phyloP scores from a whole-genome alignment of 177 flowering plant genomes.

The Vitis hybrid region DNA sequence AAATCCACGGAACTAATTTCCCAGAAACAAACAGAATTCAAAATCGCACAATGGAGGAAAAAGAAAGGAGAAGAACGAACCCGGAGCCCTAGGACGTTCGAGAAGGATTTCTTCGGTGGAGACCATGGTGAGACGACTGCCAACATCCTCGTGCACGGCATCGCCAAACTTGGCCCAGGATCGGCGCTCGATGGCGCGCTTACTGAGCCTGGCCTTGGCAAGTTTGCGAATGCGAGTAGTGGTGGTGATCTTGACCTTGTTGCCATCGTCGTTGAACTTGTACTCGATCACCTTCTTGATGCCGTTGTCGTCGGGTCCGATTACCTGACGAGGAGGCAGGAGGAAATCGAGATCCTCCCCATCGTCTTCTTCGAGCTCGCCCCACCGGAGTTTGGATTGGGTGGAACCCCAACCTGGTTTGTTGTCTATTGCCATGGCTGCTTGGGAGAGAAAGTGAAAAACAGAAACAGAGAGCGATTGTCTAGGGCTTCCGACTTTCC shows the following conservation, averaged over 20 bases:
- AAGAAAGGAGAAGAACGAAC: slow-evolving; percentile 21
- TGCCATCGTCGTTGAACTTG: slow-evolving; percentile 71
- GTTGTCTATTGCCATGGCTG: too few relatives aligned
- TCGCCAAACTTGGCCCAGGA: slow-evolving; percentile 72
- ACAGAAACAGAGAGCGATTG: too few relatives aligned
- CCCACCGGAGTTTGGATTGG: slow-evolving; percentile 60
- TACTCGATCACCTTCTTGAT: slow-evolving; percentile 74
- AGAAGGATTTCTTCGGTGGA: slow-evolving; percentile 80
- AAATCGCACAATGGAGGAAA: not conserved
- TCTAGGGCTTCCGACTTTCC: too few relatives aligned
- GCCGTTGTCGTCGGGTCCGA: slow-evolving; percentile 83
- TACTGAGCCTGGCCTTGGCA: slow-evolving; percentile 72
- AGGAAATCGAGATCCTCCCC: slow-evolving; percentile 69
- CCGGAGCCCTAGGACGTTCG: slow-evolving; percentile 64
- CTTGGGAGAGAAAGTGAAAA: too few relatives aligned
- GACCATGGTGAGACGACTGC: slow-evolving; percentile 70
- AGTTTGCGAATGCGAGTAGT: slow-evolving; percentile 69
- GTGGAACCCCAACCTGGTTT: too few relatives aligned
- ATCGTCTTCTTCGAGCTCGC: slow-evolving; percentile 84
- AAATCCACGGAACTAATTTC: too few relatives aligned
- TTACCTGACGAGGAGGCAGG: slow-evolving; percentile 64
- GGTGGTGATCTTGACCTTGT: slow-evolving; percentile 78
- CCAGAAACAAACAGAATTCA: too few relatives aligned
- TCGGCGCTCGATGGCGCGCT: slow-evolving; percentile 77
- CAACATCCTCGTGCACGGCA: slow-evolving; percentile 69